Conservation (phyloP, 1,284 basidiomycete species). For the Leccinum griseonigrum region DNA sequence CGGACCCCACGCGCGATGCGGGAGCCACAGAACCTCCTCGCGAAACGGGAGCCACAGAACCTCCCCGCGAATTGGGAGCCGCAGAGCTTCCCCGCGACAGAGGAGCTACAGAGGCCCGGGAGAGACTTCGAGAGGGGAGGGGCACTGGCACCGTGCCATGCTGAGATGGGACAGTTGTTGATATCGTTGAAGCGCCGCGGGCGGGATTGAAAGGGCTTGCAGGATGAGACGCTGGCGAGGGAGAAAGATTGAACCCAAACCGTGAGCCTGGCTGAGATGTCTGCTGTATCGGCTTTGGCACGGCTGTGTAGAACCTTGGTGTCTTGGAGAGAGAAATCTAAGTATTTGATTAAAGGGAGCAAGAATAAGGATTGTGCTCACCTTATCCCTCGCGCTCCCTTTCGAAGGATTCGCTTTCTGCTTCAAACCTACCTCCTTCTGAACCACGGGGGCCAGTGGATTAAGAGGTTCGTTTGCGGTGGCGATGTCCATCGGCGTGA, state of each 20-base stretch:
- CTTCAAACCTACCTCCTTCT: neutral
- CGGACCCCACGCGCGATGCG: too few relatives aligned
- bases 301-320: neutral
- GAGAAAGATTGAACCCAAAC: neutral
- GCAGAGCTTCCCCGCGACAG: too few relatives aligned
- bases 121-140: too few relatives aligned
- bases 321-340: neutral
- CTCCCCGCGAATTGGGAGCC: too few relatives aligned
- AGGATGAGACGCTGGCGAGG: neutral
- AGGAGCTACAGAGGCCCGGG: too few relatives aligned
- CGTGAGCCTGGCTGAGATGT: neutral
- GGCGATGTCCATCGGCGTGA: neutral
- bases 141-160: too few relatives aligned
- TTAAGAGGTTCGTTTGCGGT: neutral
- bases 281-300: neutral
- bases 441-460: too few relatives aligned
- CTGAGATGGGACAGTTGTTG: too few relatives aligned
- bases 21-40: neutral
- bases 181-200: too few relatives aligned
- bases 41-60: too few relatives aligned
- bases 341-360: too few relatives aligned
- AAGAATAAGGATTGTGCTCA: neutral
- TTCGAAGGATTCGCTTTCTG: neutral
- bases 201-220: neutral
- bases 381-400: neutral